Conservation (phyloP, 176 grass and related monocot genomes). For the Phoenix dactylifera region DNA sequence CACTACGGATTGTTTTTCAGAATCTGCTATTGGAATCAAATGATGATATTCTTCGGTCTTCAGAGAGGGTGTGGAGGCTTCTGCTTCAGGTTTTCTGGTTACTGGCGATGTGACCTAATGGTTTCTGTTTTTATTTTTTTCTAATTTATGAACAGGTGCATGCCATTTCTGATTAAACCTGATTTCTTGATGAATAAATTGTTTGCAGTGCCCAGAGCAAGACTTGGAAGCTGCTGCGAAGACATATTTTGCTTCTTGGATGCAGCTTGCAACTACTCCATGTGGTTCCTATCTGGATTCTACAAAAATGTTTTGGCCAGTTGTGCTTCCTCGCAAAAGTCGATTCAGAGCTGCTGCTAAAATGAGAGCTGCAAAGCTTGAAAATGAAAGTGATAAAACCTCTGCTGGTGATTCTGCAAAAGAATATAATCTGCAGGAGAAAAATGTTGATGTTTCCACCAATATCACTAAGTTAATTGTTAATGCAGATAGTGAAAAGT, state of each 20-base stretch:
- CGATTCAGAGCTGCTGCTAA: slow-evolving; percentile 90
- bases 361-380: slow-evolving; percentile 60
- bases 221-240: slow-evolving; percentile 69
- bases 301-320: slow-evolving; percentile 83
- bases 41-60: slow-evolving; percentile 85
- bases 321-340: slow-evolving; percentile 91
- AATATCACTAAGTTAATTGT: slow-evolving; percentile 63
- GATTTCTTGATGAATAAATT: slow-evolving; percentile 13
- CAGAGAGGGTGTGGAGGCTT: slow-evolving; percentile 92
- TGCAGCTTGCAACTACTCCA: slow-evolving; percentile 86
- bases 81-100: slow-evolving; percentile 70
- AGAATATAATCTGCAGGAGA: slow-evolving; percentile 46
- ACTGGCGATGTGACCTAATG: too few species aligned
- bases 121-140: not conserved
- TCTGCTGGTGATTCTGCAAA: slow-evolving; percentile 55
- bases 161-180: not conserved
- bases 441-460: slow-evolving; percentile 36
- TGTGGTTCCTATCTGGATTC: slow-evolving; percentile 72
- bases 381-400: slow-evolving; percentile 38
- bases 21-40: slow-evolving; percentile 97
- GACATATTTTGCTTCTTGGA: slow-evolving; percentile 69
- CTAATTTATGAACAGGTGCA: not conserved
- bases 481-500: slow-evolving; percentile 84
- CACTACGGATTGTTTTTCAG: slow-evolving; percentile 86
- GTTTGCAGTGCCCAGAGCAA: slow-evolving; percentile 67